Percentiles rank a stretch among this genome's conserved stretches.
These are phyloP conservation scores for Microstroma glucosiphilum DNA, from an alignment of 1,284 basidiomycete genomes.

Conservation along the genomic window DNA sequence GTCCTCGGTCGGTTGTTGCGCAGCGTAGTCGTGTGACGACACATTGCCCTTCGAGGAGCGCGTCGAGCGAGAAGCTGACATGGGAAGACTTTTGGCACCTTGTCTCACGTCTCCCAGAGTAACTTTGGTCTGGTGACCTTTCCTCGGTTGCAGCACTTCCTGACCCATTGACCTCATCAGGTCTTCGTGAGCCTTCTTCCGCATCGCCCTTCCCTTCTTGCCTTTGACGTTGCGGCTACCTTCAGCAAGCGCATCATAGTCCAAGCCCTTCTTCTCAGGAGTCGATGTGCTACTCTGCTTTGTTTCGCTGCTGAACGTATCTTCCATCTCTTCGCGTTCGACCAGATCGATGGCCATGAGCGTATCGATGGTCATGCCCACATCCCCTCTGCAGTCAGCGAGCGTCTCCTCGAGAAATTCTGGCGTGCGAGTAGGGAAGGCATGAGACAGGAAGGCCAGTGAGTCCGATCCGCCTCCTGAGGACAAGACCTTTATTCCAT, in stretches of 20 bases:
- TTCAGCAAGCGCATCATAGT: slow-evolving; percentile 27
- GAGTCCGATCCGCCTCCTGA: slow-evolving; percentile 12
- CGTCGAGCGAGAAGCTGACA: not conserved
- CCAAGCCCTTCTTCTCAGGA: slow-evolving; percentile 17
- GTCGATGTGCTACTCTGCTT: not conserved
- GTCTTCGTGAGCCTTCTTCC: slow-evolving; percentile 22
- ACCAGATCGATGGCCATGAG: slow-evolving; percentile 36
- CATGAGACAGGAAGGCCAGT: slow-evolving; percentile 28
- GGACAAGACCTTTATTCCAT: too few species aligned
- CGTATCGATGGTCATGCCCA: slow-evolving; percentile 32
- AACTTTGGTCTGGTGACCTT: slow-evolving; percentile 18
- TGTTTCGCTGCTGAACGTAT: not conserved
- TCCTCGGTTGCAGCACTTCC: not conserved
- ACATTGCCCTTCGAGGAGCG: not conserved
- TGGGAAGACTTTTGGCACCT: slow-evolving; percentile 11
- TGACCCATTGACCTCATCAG: slow-evolving; percentile 6
- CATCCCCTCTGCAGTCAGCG: slow-evolving; percentile 22
- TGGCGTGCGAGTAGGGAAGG: slow-evolving; percentile 27
- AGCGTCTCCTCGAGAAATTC: slow-evolving; percentile 30
- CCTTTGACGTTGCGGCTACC: slow-evolving; percentile 17
- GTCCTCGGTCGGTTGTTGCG: not conserved
- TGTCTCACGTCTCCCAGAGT: slow-evolving; percentile 40
- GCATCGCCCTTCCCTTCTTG: slow-evolving; percentile 27
- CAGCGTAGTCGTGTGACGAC: not conserved
- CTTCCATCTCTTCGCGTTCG: slow-evolving; percentile 23